Conservation (phyloP, 345 rosid genomes). For the Acer yangbiense region DNA sequence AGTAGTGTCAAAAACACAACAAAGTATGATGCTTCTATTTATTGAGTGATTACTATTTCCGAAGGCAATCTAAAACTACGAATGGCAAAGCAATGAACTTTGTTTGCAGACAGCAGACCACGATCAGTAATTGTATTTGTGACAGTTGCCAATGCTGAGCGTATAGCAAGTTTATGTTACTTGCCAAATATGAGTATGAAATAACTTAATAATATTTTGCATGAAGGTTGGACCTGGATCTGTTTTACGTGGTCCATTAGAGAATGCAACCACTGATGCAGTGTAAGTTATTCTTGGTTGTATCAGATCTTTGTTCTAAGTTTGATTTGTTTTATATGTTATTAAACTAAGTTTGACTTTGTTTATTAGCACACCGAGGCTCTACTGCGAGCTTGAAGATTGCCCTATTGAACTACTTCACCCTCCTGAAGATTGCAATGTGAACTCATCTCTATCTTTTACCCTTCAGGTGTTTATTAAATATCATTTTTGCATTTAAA, state of each 20-base stretch:
- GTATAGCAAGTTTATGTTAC: constrained; percentile 8
- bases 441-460: constrained; percentile 90
- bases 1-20: background rate
- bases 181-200: constrained; percentile 8
- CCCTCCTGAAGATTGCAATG: constrained; percentile 99
- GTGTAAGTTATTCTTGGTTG: constrained; percentile 60
- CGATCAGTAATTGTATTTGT: background rate
- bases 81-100: background rate
- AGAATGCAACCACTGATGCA: constrained; percentile 76
- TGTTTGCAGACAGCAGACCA: background rate
- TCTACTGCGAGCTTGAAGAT: constrained; percentile 72
- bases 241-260: constrained; percentile 83
- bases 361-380: constrained; percentile 73
- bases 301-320: background rate
- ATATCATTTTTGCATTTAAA: constrained; percentile 15
- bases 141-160: background rate
- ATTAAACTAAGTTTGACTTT: constrained; percentile 15
- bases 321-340: constrained; percentile 13
- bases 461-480: constrained; percentile 82
- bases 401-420: constrained; percentile 85
- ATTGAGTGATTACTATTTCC: constrained; percentile 1
- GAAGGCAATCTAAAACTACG: background rate
- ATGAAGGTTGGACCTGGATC: constrained; percentile 94
- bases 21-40: constrained; percentile 8
- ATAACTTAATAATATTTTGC: constrained; percentile 20